Percentiles rank a stretch among this genome's conserved stretches.
Evolutionary conservation across 1,284 basidiomycete species (phyloP).

Genomic region (Cutaneotrichosporon dermatis): DNA sequence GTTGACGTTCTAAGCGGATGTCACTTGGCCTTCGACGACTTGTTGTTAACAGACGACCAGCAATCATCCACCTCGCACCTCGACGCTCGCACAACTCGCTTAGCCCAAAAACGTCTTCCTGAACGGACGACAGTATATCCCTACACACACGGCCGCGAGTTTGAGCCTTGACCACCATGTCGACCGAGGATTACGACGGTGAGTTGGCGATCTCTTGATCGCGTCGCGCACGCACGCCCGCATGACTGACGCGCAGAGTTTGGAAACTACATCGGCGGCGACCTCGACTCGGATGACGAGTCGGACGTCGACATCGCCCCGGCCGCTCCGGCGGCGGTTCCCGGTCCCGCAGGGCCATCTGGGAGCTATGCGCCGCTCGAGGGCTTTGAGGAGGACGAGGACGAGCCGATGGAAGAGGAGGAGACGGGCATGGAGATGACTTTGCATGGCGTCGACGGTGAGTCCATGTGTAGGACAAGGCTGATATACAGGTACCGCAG

Average conservation of each 20-base stretch:
- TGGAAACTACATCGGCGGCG: conserved; percentile 91
- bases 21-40: no score
- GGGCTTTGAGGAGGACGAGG: conserved; percentile 46
- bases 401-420: conserved; percentile 40
- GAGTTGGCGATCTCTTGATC: not conserved
- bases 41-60: not conserved
- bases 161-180: conserved; percentile 27
- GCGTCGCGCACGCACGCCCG: no score
- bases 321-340: conserved; percentile 24
- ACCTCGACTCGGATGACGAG: conserved; percentile 84
- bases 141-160: not conserved
- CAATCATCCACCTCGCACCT: not conserved
- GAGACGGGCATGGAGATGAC: conserved; percentile 42
- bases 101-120: not conserved
- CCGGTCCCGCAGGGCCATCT: conserved; percentile 35
- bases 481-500: conserved; percentile 31
- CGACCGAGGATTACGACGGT: conserved; percentile 51
- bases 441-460: conserved; percentile 43
- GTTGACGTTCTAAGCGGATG: no score
- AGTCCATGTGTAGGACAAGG: conserved; percentile 7
- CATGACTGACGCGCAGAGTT: conserved; percentile 53
- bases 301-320: conserved; percentile 38
- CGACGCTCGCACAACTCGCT: not conserved
- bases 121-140: not conserved
- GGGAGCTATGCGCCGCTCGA: conserved; percentile 45